Evolutionary conservation across 768 basidiomycete species (phyloP).

Genomic region (Hypholoma sublateritium): DNA sequence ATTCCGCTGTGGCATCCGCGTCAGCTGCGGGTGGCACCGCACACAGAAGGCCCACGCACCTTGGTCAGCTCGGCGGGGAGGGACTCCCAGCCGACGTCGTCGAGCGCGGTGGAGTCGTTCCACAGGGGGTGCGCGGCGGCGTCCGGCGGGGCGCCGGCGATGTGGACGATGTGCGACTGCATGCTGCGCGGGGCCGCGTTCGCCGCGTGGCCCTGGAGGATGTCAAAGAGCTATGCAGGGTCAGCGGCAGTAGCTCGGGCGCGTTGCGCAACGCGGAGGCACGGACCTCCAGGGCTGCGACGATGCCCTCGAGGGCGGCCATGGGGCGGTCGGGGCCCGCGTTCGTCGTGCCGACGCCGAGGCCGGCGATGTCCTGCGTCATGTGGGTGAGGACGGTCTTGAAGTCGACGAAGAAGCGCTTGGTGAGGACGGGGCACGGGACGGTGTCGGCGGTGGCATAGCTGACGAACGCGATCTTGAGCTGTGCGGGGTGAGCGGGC

Average conservation of each 20-base stretch:
- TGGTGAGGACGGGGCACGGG: slow-evolving; percentile 56
- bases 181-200: slow-evolving; percentile 21
- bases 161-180: slow-evolving; percentile 52
- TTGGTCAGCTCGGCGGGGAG: slow-evolving; percentile 62
- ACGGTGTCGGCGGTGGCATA: slow-evolving; percentile 61
- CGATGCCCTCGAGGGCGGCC: slow-evolving; percentile 70
- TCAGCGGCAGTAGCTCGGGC: background rate
- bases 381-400: slow-evolving; percentile 42
- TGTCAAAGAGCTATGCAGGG: slow-evolving; percentile 40
- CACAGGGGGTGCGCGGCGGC: slow-evolving; percentile 49
- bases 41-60: slow-evolving; percentile 30
- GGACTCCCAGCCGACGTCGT: slow-evolving; percentile 58
- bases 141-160: slow-evolving; percentile 61
- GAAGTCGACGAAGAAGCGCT: slow-evolving; percentile 54
- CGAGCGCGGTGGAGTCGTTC: slow-evolving; percentile 48
- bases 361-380: slow-evolving; percentile 39
- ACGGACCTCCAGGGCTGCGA: slow-evolving; percentile 67
- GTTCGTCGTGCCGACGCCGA: slow-evolving; percentile 59
- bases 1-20: slow-evolving; percentile 43
- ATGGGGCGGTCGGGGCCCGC: slow-evolving; percentile 51
- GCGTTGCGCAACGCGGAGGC: background rate
- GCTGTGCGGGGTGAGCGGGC: slow-evolving; percentile 4
- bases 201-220: slow-evolving; percentile 23
- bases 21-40: background rate
- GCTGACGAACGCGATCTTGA: slow-evolving; percentile 50